phyloP scores from a whole-genome alignment of 257 asterid species.

The Anisodus tanguticus region DNA sequence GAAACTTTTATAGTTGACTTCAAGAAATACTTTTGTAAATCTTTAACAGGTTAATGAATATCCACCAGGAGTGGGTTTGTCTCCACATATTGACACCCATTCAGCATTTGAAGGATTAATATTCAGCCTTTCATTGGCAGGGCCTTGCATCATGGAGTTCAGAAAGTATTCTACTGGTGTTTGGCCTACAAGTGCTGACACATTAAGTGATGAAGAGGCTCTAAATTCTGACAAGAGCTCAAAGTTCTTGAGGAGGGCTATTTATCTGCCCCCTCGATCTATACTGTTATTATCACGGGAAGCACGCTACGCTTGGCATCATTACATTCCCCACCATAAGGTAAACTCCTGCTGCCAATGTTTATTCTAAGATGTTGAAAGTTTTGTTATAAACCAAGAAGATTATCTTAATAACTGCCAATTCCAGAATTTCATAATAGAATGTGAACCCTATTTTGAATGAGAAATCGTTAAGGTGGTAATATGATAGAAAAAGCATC shows the following conservation, averaged over 20 bases:
- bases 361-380: background rate
- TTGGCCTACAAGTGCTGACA: conserved; percentile 54
- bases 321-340: conserved; percentile 99
- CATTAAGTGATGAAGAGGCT: conserved; percentile 47
- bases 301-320: conserved; percentile 98
- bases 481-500: background rate
- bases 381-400: background rate
- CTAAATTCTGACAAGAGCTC: conserved; percentile 44
- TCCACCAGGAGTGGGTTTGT: conserved; percentile 89
- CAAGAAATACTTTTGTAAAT: background rate
- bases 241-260: conserved; percentile 61
- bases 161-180: conserved; percentile 68
- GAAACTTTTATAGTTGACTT: background rate
- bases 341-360: conserved; percentile 35
- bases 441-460: background rate
- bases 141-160: conserved; percentile 97
- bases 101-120: conserved; percentile 89
- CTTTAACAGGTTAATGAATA: conserved; percentile 87
- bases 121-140: conserved; percentile 92
- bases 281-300: conserved; percentile 81
- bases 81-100: conserved; percentile 98
- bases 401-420: background rate
- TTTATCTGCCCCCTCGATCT: conserved; percentile 93
- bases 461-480: background rate
- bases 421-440: background rate